Conservation (phyloP, 306 rosid genomes). For the Purshia tridentata region DNA sequence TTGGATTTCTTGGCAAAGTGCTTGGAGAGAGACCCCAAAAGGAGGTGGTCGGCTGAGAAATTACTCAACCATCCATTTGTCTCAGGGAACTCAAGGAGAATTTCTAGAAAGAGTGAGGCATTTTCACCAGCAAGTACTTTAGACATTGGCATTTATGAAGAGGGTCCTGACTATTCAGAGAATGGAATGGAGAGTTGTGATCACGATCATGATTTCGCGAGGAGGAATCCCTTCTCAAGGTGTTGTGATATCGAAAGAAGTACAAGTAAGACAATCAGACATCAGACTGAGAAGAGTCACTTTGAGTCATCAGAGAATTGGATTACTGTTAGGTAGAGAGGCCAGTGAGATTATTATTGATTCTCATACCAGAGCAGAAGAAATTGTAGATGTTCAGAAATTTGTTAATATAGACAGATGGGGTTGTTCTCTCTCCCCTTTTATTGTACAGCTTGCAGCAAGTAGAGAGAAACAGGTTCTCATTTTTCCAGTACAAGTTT, state of each 20-base stretch:
- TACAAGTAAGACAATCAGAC: conserved; percentile 5
- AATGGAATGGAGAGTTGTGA: background rate
- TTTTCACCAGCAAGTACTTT: conserved; percentile 52
- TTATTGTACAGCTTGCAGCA: background rate
- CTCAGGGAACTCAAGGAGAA: conserved; percentile 20
- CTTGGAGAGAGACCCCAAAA: conserved; percentile 51
- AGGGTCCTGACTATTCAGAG: conserved; percentile 6
- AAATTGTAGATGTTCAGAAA: background rate
- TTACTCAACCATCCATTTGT: conserved; percentile 60
- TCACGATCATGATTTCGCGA: background rate
- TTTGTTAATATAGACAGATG: background rate
- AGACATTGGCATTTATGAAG: conserved; percentile 27
- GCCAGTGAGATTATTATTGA: background rate
- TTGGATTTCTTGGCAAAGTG: conserved; percentile 55
- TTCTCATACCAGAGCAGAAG: background rate
- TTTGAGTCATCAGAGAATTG: conserved; percentile 44
- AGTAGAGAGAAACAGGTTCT: background rate
- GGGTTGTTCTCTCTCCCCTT: background rate
- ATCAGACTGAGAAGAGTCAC: conserved; percentile 24
- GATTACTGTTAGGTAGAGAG: conserved; percentile 55
- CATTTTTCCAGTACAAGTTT: background rate
- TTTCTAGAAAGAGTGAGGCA: conserved; percentile 4
- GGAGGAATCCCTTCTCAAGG: conserved; percentile 31
- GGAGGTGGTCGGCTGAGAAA: conserved; percentile 38
- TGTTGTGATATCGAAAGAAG: conserved; percentile 1